Evolutionary conservation across 208 protist species (phyloP).

Genomic region (Blechomonas ayalai): DNA sequence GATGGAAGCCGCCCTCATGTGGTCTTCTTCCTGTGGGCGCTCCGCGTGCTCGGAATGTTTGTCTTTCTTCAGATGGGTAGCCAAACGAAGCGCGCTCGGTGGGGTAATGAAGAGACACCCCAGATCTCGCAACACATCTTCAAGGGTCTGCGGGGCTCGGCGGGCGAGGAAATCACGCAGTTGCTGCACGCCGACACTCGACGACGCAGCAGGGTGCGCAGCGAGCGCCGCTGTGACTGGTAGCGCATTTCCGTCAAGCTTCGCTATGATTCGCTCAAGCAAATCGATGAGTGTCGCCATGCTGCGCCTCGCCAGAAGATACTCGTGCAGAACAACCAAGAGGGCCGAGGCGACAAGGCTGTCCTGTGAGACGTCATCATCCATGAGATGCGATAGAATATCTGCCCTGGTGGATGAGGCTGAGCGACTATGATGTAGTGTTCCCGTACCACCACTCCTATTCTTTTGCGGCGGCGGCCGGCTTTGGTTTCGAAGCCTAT

Average conservation of each 20-base stretch:
- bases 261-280: conserved; percentile 51
- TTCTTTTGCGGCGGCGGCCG: background rate
- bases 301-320: conserved; percentile 29
- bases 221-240: conserved; percentile 1
- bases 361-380: background rate
- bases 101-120: conserved; percentile 57
- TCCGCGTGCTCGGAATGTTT: background rate
- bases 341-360: conserved; percentile 30
- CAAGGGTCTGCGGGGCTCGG: conserved; percentile 17
- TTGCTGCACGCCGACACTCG: conserved; percentile 1
- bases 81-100: conserved; percentile 11
- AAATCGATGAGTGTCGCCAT: conserved; percentile 56
- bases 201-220: no score
- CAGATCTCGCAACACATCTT: conserved; percentile 35
- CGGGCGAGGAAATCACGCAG: conserved; percentile 9
- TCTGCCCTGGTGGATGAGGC: no score
- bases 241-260: conserved; percentile 18
- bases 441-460: background rate
- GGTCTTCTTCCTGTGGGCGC: background rate
- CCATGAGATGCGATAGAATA: no score
- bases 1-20: background rate
- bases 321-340: conserved; percentile 58
- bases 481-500: background rate
- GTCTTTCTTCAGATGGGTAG: background rate
- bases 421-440: no score